These are phyloP conservation scores for Neurospora africana DNA, from an alignment of 495 filamentous ascomycete genomes.

Conservation along the genomic window DNA sequence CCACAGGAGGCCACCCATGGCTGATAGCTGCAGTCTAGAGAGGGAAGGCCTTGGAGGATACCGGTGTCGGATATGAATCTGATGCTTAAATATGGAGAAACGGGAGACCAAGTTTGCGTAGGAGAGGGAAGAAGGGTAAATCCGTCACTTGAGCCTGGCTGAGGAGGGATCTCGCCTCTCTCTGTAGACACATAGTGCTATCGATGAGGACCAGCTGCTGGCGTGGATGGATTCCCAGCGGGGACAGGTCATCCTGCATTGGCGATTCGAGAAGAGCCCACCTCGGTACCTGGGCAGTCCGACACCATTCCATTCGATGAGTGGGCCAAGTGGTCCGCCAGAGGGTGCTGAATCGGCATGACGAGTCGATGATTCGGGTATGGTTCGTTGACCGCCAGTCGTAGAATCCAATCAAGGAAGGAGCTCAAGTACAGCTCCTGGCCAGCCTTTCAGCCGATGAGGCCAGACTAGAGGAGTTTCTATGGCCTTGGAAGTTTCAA, in stretches of 20 bases:
- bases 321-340: slow-evolving; percentile 4
- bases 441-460: slow-evolving; percentile 1
- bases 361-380: neutral
- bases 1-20: neutral
- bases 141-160: neutral
- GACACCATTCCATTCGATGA: neutral
- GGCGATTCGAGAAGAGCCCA: neutral
- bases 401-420: slow-evolving; percentile 1
- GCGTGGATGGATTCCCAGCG: neutral
- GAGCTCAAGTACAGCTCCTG: neutral
- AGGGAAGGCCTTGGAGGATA: neutral
- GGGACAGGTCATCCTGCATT: slow-evolving; percentile 6
- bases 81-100: neutral
- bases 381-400: slow-evolving; percentile 9
- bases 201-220: neutral
- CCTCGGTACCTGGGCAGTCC: neutral
- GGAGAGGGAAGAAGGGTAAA: neutral
- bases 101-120: neutral
- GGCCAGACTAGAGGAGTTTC: neutral
- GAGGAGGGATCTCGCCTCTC: neutral
- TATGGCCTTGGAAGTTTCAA: neutral
- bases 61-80: neutral
- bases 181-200: neutral
- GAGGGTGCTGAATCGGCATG: neutral
- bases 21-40: neutral